Base-by-base conservation (phyloP, 177 flowering plant species). In the Tripterygium wilfordii region DNA sequence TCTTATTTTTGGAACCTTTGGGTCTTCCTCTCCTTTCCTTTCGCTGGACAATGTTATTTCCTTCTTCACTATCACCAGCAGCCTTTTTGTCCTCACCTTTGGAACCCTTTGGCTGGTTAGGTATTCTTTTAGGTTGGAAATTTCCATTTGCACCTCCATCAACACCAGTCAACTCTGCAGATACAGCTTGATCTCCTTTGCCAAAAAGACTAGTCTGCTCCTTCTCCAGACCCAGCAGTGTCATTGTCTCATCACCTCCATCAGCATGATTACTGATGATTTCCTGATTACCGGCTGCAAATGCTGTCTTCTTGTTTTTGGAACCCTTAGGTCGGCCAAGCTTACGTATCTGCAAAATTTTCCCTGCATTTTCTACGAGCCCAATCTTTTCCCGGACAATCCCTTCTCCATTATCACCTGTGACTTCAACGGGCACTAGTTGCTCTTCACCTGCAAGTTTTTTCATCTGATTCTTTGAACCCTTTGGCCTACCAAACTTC, bases 401-500 rank as follows among this genome's bases (percentile, higher is more conserved):
- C 3, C 37, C 37, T 10, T 3, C 15, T 32, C 7, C 16, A 31
- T 13, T 15, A 17, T 10, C 49, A 45, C 24, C 49, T 12, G 15
- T 10, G 35, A 10, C 49, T 12, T 18, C 12, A 43, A 22, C 20
- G 15, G 12, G 10, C 20, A n/a, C n/a, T n/a, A n/a, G 8, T 38
- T 3, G 45, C 36, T 45, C 38, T 23, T 19, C 40, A 29, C 16
- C 22, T 33, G 2, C 33, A 10, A 16, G 10, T 18, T 3, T 24
- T 45, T 62, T 60, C 45, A 29, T 58, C 54, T 43, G 62, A 36
- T 64, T 64, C 53, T 64, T 64, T 4, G 63, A 60, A 21, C 71
- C 76, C 54, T 53, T 53, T 4, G 71, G 75, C 58, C 75, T 28
- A 6, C 68, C 74, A 25, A 40, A n/a, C n/a, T n/a, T n/a, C n/a